phyloP scores from a whole-genome alignment of 176 grass and related monocot species.

The Aegilops sharonensis region DNA sequence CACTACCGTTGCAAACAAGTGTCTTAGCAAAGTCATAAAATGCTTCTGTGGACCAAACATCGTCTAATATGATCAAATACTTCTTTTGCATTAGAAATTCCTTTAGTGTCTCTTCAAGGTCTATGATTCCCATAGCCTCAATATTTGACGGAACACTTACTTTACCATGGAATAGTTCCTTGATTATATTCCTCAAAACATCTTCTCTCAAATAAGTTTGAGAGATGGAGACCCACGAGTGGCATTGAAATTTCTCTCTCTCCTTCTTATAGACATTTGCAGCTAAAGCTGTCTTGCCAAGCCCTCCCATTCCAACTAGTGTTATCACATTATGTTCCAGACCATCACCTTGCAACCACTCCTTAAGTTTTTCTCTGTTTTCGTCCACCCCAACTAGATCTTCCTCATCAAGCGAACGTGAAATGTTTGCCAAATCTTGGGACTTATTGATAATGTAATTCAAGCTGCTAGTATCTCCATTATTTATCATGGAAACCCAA shows the following conservation, averaged over 20 bases:
- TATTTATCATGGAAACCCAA: not conserved
- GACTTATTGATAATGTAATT: not conserved
- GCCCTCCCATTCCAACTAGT: not conserved
- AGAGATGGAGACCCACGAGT: not conserved
- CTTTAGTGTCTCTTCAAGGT: not conserved
- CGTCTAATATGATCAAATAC: not conserved
- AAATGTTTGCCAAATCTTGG: not conserved
- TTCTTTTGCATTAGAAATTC: not conserved
- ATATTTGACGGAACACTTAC: not conserved
- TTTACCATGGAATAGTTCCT: not conserved
- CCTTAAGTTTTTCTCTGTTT: not conserved
- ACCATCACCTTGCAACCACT: not conserved
- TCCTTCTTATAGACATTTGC: not conserved
- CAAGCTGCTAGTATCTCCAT: not conserved
- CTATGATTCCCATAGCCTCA: rapidly evolving
- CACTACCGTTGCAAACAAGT: not conserved
- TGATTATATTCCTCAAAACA: not conserved
- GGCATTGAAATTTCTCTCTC: not conserved
- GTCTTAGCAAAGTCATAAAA: not conserved
- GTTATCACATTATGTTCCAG: not conserved
- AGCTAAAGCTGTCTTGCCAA: not conserved
- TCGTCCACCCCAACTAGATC: not conserved
- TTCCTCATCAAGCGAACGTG: not conserved
- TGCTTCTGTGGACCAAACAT: not conserved
- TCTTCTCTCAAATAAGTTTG: not conserved